Evolutionary conservation across 2,329 filamentous ascomycete genomes (phyloP).

Genomic region (Aspergillus carbonarius): DNA sequence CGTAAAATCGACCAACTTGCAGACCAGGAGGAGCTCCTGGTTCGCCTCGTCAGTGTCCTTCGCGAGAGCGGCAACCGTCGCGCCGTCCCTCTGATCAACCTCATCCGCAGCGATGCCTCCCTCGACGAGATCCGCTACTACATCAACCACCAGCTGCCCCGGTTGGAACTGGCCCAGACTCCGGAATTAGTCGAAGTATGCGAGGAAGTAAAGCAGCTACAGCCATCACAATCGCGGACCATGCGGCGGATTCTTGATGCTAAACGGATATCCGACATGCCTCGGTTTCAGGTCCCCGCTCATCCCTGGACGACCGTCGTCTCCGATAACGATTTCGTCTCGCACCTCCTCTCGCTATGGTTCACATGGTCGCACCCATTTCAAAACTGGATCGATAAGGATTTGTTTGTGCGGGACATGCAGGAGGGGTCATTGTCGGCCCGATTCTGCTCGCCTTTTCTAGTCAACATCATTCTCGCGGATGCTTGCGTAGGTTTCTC

Average conservation of each 20-base stretch:
- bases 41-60: constrained; percentile 24
- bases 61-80: constrained; percentile 21
- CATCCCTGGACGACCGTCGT: constrained; percentile 31
- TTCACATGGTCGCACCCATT: constrained; percentile 34
- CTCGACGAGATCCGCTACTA: constrained; percentile 27
- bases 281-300: constrained; percentile 26
- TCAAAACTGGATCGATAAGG: constrained; percentile 33
- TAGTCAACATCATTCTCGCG: constrained; percentile 37
- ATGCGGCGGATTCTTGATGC: constrained; percentile 19
- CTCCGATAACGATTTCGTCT: constrained; percentile 28
- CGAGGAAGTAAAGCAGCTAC: constrained; percentile 16
- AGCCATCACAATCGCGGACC: constrained; percentile 17
- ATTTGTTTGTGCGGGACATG: constrained; percentile 38
- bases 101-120: constrained; percentile 29
- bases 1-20: constrained; percentile 26
- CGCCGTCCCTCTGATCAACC: constrained; percentile 23
- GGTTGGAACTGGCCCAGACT: constrained; percentile 18
- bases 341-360: constrained; percentile 34
- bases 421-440: constrained; percentile 24
- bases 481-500: constrained; percentile 29
- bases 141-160: constrained; percentile 24
- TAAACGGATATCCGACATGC: constrained; percentile 18
- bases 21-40: constrained; percentile 26
- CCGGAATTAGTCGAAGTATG: constrained; percentile 23
- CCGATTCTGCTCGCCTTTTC: constrained; percentile 35